Percentiles rank a stretch among this genome's conserved stretches.
Conservation (phyloP, 768 basidiomycete species). For the Kwoniella pini region DNA sequence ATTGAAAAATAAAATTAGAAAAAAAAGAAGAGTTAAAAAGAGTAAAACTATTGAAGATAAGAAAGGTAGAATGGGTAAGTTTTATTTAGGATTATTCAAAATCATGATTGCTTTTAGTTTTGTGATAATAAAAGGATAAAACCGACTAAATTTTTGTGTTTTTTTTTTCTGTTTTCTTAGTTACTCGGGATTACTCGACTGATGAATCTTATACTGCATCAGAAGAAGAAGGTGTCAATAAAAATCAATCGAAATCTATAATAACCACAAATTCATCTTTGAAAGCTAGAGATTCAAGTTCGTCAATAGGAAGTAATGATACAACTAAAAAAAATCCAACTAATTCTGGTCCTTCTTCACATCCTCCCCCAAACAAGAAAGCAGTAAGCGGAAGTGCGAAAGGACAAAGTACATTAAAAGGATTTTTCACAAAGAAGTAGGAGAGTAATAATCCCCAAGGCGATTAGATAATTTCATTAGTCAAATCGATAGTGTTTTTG, state of each 20-base stretch:
- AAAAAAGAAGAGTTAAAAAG: constrained; percentile 44
- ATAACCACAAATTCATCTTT: constrained; percentile 15
- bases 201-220: constrained; percentile 42
- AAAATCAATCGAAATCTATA: constrained; percentile 3
- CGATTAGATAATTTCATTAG: no score
- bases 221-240: constrained; percentile 15
- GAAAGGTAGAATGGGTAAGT: constrained; percentile 48
- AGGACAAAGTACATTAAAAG: constrained; percentile 44
- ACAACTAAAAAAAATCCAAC: not conserved
- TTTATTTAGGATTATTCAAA: not conserved
- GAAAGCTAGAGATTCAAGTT: constrained; percentile 6
- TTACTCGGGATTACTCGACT: constrained; percentile 34
- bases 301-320: constrained; percentile 17
- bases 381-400: constrained; percentile 14
- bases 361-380: constrained; percentile 11
- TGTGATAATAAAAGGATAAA: no score
- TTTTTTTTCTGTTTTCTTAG: no score
- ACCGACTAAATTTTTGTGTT: no score
- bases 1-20: constrained; percentile 10
- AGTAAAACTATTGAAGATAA: constrained; percentile 32
- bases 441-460: no score
- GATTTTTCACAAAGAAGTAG: constrained; percentile 50
- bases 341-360: not conserved
- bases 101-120: no score
- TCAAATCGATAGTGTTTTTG: no score